Evolutionary conservation across 2,329 filamentous ascomycete species (phyloP).

Genomic region (Colletotrichum lindemuthianum): DNA sequence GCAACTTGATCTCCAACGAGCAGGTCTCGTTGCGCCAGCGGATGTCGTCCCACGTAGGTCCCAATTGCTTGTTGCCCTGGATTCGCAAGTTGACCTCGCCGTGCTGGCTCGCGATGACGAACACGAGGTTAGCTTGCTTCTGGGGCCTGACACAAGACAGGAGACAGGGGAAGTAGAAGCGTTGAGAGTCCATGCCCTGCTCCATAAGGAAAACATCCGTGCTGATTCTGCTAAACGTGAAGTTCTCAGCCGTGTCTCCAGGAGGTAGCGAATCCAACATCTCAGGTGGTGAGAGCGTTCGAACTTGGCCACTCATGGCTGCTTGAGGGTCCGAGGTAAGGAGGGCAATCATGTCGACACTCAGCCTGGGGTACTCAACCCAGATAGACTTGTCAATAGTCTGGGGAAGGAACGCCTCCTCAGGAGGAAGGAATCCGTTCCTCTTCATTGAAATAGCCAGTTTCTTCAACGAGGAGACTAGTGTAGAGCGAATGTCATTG

Average conservation of each 20-base stretch:
- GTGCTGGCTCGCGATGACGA: slow-evolving; percentile 82
- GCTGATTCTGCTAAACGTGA: slow-evolving; percentile 82
- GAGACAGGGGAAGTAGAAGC: slow-evolving; percentile 76
- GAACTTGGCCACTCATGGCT: slow-evolving; percentile 58
- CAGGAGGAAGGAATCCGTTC: slow-evolving; percentile 80
- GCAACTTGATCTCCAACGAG: slow-evolving; percentile 75
- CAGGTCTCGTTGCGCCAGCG: slow-evolving; percentile 77
- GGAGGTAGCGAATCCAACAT: slow-evolving; percentile 78
- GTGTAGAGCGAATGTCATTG: slow-evolving; percentile 62
- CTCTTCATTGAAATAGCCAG: slow-evolving; percentile 84
- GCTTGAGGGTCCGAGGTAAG: slow-evolving; percentile 71
- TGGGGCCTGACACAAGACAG: slow-evolving; percentile 79
- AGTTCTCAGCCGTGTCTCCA: slow-evolving; percentile 77
- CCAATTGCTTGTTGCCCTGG: slow-evolving; percentile 72
- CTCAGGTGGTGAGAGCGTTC: slow-evolving; percentile 57
- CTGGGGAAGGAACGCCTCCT: slow-evolving; percentile 76
- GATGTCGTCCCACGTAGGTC: slow-evolving; percentile 83
- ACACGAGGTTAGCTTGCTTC: slow-evolving; percentile 74
- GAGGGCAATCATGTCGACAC: slow-evolving; percentile 76
- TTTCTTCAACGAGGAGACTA: slow-evolving; percentile 75
- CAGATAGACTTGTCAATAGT: slow-evolving; percentile 84
- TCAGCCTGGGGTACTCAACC: slow-evolving; percentile 79
- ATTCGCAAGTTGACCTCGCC: slow-evolving; percentile 80
- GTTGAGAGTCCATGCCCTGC: slow-evolving; percentile 73
- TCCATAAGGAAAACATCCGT: slow-evolving; percentile 81